Evolutionary conservation across 129 eudicot species (phyloP).

Genomic region (Artemisia annua): DNA sequence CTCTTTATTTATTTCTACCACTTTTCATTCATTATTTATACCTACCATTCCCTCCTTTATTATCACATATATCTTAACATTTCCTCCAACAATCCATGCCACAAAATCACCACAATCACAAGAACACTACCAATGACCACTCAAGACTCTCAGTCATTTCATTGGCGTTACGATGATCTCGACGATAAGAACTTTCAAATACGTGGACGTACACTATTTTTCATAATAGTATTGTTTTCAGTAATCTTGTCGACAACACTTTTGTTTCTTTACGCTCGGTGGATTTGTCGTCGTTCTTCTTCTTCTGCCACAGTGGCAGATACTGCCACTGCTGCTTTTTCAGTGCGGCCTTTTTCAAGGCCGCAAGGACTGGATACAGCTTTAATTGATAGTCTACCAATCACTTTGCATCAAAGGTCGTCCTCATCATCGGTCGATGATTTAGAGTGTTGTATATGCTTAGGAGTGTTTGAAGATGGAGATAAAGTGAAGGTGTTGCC

Average conservation of each 20-base stretch:
- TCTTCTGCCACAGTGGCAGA: conserved; percentile 31
- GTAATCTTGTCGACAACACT: conserved; percentile 45
- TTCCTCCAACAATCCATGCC: conserved; percentile 30
- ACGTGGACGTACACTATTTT: conserved; percentile 76
- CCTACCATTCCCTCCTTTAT: conserved; percentile 3
- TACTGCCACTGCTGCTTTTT: conserved; percentile 16
- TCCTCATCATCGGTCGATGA: conserved; percentile 29
- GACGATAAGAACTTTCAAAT: conserved; percentile 80
- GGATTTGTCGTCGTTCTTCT: conserved; percentile 63
- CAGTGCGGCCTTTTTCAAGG: conserved; percentile 33
- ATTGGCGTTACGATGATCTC: conserved; percentile 76
- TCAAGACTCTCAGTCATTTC: conserved; percentile 44
- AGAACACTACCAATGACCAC: conserved; percentile 21
- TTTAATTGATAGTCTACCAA: conserved; percentile 49
- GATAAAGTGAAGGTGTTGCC: conserved; percentile 82
- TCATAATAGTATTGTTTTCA: conserved; percentile 64
- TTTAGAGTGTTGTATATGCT: conserved; percentile 76
- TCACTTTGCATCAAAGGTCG: conserved; percentile 42
- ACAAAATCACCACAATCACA: conserved; percentile 3
- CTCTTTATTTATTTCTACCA: background rate
- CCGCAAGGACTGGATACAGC: conserved; percentile 43
- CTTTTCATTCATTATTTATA: conserved; percentile 25
- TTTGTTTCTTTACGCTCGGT: conserved; percentile 63
- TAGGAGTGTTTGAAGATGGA: conserved; percentile 69
- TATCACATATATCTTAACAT: background rate